A percentile compares a stretch with the other conserved stretches of the same genome.
Evolutionary conservation across 192 early-diverging fungal species (phyloP).

Genomic region (Coemansia sp.): DNA sequence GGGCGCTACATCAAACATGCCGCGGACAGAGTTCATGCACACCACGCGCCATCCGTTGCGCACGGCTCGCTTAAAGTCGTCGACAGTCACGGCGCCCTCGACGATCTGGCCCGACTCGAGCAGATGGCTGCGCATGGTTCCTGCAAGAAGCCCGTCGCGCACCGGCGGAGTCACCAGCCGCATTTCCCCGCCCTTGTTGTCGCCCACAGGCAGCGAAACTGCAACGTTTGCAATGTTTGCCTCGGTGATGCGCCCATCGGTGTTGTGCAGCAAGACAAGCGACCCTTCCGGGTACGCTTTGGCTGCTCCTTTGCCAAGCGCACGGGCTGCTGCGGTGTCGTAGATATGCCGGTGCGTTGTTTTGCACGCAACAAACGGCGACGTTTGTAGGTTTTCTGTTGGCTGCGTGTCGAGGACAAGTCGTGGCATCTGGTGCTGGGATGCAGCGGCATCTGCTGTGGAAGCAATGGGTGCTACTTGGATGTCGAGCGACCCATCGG

Average conservation of each 20-base stretch:
- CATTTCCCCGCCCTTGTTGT: slow-evolving; percentile 4
- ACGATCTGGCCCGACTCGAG: slow-evolving; percentile 24
- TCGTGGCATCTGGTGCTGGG: slow-evolving; percentile 1
- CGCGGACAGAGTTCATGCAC: slow-evolving; percentile 54
- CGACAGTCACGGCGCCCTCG: slow-evolving; percentile 33
- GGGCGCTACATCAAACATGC: slow-evolving; percentile 21
- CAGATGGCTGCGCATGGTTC: slow-evolving; percentile 37
- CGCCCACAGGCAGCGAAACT: slow-evolving; percentile 10
- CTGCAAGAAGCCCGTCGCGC: slow-evolving; percentile 25
- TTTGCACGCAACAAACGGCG: slow-evolving; percentile 41
- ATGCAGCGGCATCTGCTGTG: background rate
- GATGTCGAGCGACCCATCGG: slow-evolving; percentile 16
- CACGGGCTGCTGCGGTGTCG: slow-evolving; percentile 13
- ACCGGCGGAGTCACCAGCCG: slow-evolving; percentile 31
- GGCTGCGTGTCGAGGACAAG: slow-evolving; percentile 34
- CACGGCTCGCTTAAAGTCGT: slow-evolving; percentile 26
- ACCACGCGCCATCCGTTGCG: slow-evolving; percentile 34
- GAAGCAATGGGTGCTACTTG: slow-evolving; percentile 12
- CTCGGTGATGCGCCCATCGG: slow-evolving; percentile 23
- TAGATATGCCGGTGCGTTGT: slow-evolving; percentile 43
- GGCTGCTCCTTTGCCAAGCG: background rate
- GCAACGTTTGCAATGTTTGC: slow-evolving; percentile 48
- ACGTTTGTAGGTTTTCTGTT: slow-evolving; percentile 6
- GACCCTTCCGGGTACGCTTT: slow-evolving; percentile 8
- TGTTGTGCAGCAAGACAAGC: slow-evolving; percentile 42